Base-by-base conservation (phyloP, 768 basidiomycete species). In the Hygrocybe coccinea region DNA sequence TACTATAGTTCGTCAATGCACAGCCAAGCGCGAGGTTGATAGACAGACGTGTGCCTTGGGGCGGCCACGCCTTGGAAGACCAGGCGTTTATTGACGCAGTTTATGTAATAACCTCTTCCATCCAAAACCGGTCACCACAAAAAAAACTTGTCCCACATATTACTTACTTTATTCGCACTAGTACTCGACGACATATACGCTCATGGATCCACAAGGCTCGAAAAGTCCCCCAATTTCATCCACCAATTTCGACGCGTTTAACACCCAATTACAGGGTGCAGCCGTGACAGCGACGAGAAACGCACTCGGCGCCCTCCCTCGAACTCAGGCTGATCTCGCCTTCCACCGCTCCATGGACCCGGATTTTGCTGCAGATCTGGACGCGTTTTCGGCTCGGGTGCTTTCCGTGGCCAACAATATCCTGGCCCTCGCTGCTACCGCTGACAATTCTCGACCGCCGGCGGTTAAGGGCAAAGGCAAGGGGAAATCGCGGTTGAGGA, bases 261-360 rank as follows among this genome's bases (percentile, higher is more conserved):
- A 87, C 60, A 65, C 77, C 10, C 63, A 75, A 29, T 67, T 91
- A 5, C 90, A 91, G 64, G 69, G 71, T 1, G 69, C 78, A 9
- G 86, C 84, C 0, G 76, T 91, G 11, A 77, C 79, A 44, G 76
- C 86, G 7, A 89, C 87, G 2, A 78, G 82, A 52, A 72, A 77
- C 49, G 80, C 88, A 0, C 80, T 80, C 1, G n/a, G n/a, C n/a
- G 71, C 73, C 1, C 74, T 91, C 2, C 87, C 92, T 2, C 59
- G n/a, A n/a, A n/a, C n/a, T n/a, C n/a, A n/a, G n/a, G n/a, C 74
- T 12, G 95, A 97, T 72, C 75, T 98, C 55, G 71, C 77, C n/a
- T 97, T 94, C 69, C 91, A 97, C 70, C 86, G 91, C 21, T 89
- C 94, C 2, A 81, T 98, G 59, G 87, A 95, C 67, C 70, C 80